Base-by-base conservation (phyloP, 2,329 filamentous ascomycete species). In the Westerdykella sp. region DNA sequence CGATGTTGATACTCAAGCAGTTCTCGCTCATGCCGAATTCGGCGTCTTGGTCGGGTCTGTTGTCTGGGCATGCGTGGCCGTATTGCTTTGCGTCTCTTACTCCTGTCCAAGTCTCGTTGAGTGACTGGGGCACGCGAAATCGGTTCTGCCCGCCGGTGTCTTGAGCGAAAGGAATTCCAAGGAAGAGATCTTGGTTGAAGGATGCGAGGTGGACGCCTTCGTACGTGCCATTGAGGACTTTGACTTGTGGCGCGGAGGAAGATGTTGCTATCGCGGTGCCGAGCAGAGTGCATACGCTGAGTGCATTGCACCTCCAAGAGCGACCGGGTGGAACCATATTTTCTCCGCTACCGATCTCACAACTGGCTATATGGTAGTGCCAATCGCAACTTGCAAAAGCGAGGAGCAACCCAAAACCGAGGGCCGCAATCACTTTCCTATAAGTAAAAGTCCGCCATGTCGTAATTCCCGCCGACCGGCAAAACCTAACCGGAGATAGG, bases 1-100 rank as follows among this genome's bases (percentile, higher is more conserved):
- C 67, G 6, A 84, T 71, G 51, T 83, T 84, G 47, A 84, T 64
- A 36, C 77, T 80, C 4, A 84, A 68, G 47, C 81, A 84, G 53
- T 82, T 76, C 53, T 83, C 80, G 10, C 62, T 63, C 52, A 66
- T 62, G 23, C 67, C 68, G 43, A 67, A 70, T 34, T 42, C 44
- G n/a, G 38, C 56, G 39, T 62, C 56, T 10, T 41, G 41, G 7
- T 48, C 49, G 1, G 54, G 53, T 12, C 49, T 44, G 13, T 54
- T 46, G 40, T 70, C 69, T 14, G 70, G 67, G 45, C 69, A 72
- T 23, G 60, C 56, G 34, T 64, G 55, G 5, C 70, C 67, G 49
- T 74, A 74, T 41, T 59, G 50, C 12, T 63, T 69, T 2, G 71
- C 71, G 18, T 63, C 41, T 2, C 62, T 54, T 1, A 63, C 64